Conservation (phyloP, 2,329 filamentous ascomycete species). For the Cladosporium austrohemisphaericum region DNA sequence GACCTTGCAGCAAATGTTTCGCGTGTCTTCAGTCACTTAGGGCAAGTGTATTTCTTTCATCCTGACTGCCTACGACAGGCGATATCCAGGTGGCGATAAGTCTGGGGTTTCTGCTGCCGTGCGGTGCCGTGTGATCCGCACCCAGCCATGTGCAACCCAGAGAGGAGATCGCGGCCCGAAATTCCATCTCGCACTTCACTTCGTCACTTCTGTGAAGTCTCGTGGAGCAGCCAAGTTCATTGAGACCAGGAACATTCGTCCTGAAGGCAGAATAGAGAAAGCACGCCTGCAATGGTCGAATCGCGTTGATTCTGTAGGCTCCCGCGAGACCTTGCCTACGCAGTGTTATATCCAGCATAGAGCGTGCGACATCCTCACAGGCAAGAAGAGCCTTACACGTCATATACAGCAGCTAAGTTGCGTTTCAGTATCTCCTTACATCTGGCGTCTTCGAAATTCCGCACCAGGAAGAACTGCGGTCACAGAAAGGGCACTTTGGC, state of each 20-base stretch:
- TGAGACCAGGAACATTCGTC: no score
- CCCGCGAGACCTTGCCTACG: no score
- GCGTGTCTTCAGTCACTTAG: constrained; percentile 2
- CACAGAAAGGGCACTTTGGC: no score
- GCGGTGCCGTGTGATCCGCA: no score
- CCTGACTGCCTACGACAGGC: not conserved
- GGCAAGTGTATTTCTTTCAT: not conserved
- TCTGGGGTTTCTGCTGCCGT: no score
- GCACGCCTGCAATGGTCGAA: no score
- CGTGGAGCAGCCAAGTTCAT: no score
- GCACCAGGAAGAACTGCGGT: no score
- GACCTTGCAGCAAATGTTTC: not conserved
- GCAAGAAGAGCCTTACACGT: not conserved
- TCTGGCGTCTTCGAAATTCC: not conserved
- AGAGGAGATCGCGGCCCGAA: constrained; percentile 6
- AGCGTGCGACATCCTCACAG: not conserved
- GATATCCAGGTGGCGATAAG: no score
- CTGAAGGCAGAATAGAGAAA: no score
- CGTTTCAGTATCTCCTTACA: not conserved
- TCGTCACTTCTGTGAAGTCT: not conserved
- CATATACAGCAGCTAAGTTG: not conserved
- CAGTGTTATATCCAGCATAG: not conserved
- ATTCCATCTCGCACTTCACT: constrained; percentile 2
- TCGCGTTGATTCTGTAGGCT: no score
- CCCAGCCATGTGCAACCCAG: constrained; percentile 1